Evolutionary conservation across 345 rosid species (phyloP).

Genomic region (Laguncularia racemosa): DNA sequence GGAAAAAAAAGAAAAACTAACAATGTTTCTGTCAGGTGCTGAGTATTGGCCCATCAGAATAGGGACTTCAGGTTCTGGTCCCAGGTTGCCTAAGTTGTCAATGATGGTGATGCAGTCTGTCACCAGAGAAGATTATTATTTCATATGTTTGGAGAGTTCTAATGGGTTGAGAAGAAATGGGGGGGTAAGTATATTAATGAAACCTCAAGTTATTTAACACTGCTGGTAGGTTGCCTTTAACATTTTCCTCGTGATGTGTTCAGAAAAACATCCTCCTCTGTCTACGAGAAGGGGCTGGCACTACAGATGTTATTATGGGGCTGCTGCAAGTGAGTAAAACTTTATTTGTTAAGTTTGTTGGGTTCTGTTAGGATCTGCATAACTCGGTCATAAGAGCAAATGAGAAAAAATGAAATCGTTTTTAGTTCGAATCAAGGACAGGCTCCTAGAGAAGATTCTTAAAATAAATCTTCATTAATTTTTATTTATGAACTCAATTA

Average conservation of each 20-base stretch:
- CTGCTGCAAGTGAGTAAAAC: constrained; percentile 43
- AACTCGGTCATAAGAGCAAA: too few relatives aligned
- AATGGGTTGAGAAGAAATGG: constrained; percentile 15
- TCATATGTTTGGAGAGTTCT: constrained; percentile 39
- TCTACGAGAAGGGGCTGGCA: constrained; percentile 47
- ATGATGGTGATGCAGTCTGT: constrained; percentile 42
- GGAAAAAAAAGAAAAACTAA: constrained; percentile 5
- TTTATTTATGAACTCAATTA: too few relatives aligned
- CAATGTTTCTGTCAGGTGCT: constrained; percentile 25
- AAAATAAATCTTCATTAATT: too few relatives aligned
- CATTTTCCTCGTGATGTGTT: constrained; percentile 11
- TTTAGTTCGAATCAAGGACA: too few relatives aligned
- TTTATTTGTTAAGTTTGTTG: too few relatives aligned
- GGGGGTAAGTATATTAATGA: constrained; percentile 20
- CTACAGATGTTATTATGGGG: constrained; percentile 37
- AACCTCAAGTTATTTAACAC: not conserved
- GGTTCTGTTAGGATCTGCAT: too few relatives aligned
- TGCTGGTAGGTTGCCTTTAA: not conserved
- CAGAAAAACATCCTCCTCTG: constrained; percentile 45
- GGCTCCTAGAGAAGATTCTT: too few relatives aligned
- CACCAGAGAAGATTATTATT: constrained; percentile 32
- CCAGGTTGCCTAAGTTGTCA: constrained; percentile 29
- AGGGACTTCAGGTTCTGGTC: constrained; percentile 36
- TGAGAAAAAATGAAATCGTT: too few relatives aligned
- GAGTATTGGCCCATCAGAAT: constrained; percentile 50